Conservation (phyloP, 2,329 filamentous ascomycete species). For the Cadophora malorum region DNA sequence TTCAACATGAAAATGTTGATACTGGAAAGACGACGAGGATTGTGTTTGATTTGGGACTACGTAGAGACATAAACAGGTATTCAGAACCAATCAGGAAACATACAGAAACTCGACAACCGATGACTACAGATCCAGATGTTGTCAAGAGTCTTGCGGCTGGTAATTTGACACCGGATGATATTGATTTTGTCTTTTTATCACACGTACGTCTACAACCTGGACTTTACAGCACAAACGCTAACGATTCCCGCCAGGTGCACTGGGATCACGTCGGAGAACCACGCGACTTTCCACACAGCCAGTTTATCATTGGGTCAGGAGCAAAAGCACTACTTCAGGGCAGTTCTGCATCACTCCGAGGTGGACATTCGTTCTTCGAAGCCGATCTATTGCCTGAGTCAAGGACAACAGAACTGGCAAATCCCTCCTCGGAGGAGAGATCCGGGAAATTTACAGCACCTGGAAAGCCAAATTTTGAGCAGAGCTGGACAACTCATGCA, state of each 20-base stretch:
- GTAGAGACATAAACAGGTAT: conserved; percentile 53
- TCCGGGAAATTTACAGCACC: conserved; percentile 22
- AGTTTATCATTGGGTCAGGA: conserved; percentile 58
- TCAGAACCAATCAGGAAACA: conserved; percentile 52
- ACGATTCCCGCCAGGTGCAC: conserved; percentile 45
- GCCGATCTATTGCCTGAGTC: conserved; percentile 50
- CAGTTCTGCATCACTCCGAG: conserved; percentile 29
- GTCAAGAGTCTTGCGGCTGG: conserved; percentile 48
- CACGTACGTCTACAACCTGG: conserved; percentile 48
- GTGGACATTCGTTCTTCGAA: conserved; percentile 52
- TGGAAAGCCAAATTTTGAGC: conserved; percentile 35
- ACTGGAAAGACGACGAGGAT: conserved; percentile 44
- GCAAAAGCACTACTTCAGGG: conserved; percentile 47
- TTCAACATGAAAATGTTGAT: conserved; percentile 51
- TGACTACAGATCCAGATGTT: conserved; percentile 52
- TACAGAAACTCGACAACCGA: conserved; percentile 52
- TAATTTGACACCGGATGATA: conserved; percentile 41
- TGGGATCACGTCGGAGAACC: conserved; percentile 65
- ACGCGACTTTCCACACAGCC: conserved; percentile 54
- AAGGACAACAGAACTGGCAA: conserved; percentile 51
- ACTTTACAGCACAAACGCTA: neutral
- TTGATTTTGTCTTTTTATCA: conserved; percentile 49
- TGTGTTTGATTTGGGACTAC: conserved; percentile 61
- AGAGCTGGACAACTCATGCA: conserved; percentile 51
- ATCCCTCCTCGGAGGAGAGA: neutral